Conservation (phyloP, 2,329 filamentous ascomycete species). For the Corynespora cassiicola region DNA sequence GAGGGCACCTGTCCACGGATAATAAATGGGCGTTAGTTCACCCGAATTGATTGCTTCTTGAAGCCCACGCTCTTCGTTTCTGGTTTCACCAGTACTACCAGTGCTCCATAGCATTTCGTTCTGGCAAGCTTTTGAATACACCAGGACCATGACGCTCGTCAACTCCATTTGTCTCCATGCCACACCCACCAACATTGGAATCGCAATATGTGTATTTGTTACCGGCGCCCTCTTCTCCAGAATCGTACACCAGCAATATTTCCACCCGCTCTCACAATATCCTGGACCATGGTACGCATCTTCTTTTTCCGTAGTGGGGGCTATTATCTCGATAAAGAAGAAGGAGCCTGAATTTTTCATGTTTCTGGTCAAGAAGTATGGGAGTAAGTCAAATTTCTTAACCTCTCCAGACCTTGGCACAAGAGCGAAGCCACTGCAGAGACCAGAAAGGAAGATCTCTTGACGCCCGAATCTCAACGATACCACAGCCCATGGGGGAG, state of each 20-base stretch:
- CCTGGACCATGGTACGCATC: constrained; percentile 51
- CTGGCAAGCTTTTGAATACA: background rate
- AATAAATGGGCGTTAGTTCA: background rate
- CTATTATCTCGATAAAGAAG: constrained; percentile 31
- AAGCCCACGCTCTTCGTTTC: background rate
- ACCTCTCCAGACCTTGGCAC: no score
- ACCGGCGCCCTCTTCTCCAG: constrained; percentile 17
- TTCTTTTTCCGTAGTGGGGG: constrained; percentile 39
- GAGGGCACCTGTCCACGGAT: background rate
- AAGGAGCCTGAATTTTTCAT: constrained; percentile 37
- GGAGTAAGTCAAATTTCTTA: constrained; percentile 26
- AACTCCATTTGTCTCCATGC: constrained; percentile 1
- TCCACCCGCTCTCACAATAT: constrained; percentile 51
- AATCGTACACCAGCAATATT: constrained; percentile 45
- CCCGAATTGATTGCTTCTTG: background rate
- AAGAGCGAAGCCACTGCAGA: no score
- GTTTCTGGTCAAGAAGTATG: constrained; percentile 35
- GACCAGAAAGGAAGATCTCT: no score
- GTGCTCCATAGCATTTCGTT: background rate
- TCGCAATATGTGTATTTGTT: constrained; percentile 9
- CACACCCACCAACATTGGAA: constrained; percentile 4
- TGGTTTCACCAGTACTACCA: background rate
- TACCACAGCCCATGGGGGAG: no score
- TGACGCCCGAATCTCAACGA: no score
- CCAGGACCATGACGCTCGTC: constrained; percentile 10